phyloP scores from a whole-genome alignment of 495 filamentous ascomycete species.

The Bathelium albidoporum region DNA sequence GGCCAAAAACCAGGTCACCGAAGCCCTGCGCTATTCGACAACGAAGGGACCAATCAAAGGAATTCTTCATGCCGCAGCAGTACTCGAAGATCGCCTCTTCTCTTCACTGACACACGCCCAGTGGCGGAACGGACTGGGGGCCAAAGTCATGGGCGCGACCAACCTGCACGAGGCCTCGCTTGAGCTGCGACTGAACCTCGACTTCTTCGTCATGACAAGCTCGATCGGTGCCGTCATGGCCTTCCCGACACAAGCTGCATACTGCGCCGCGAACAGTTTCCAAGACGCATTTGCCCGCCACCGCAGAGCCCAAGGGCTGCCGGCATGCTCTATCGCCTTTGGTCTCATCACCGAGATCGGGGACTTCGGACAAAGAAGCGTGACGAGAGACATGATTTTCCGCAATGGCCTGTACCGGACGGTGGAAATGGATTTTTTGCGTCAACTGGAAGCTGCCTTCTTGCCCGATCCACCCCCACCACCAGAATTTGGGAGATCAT shows the following conservation, averaged over 20 bases:
- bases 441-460: no score
- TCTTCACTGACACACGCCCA: background rate
- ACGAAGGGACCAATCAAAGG: background rate
- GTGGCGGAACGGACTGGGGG: background rate
- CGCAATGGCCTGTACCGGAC: no score
- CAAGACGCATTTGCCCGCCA: constrained; percentile 2
- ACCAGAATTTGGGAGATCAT: no score
- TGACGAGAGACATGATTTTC: no score
- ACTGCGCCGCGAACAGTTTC: constrained; percentile 7
- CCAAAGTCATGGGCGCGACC: constrained; percentile 6
- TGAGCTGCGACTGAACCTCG: background rate
- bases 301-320: no score
- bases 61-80: constrained; percentile 7
- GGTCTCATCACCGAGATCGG: no score
- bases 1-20: background rate
- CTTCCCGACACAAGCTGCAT: constrained; percentile 1
- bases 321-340: no score
- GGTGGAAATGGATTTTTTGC: no score
- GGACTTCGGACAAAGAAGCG: no score
- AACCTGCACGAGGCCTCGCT: constrained; percentile 5
- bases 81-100: background rate
- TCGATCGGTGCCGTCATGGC: constrained; percentile 5
- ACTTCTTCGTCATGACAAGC: constrained; percentile 9
- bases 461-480: no score
- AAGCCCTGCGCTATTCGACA: background rate